Evolutionary conservation across 2,329 filamentous ascomycete species (phyloP), one percentile per base, ranked within the genome.

Genomic region (Nigrospora sphaerica): DNA sequence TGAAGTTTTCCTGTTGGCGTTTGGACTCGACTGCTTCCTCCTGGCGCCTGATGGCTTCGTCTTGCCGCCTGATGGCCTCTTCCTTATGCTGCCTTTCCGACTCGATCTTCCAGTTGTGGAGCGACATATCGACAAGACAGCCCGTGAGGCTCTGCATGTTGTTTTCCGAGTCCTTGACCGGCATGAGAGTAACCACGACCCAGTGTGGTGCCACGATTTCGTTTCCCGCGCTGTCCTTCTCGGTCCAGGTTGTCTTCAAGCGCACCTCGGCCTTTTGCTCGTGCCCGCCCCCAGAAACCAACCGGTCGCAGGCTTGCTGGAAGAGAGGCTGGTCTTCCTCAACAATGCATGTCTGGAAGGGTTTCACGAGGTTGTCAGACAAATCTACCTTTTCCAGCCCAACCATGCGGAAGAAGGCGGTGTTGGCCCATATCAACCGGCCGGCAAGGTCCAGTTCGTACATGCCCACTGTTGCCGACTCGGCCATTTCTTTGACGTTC

Each of bases 1-100:
- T 88, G 56, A 90, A 90, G 52, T 86, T 86, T 56, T 91, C 85
- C 58, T 92, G 88, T 58, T 87, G 84, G 6, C 83, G 69, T 55
- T 77, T 79, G 31, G 75, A 73, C 56, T 80, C 75, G 23, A 81
- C 72, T 1, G 78, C 78, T 47, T 81, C 75, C 38, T 75, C 73
- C 58, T 73, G 77, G 43, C 67, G 69, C 54, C 67, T 43, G 16
- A 44, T 19, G 61, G 46, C 45, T 43, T 46, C 19, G 12, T 44
- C 72, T 58, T 73, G 77, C 44, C 67, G 69, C 53, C 67, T 37
- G 18, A 44, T 41, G 62, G 46, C 45, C 44, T 46, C 19, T 33
- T 45, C 43, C 12, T 45, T 32, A 19, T 34, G 43, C 31, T 45
- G 43, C 44, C 67, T 72, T 54, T 75, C 75, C 42, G 66, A 67